Conservation (phyloP, 2,329 filamentous ascomycete genomes). For the Dendryphion nanum region DNA sequence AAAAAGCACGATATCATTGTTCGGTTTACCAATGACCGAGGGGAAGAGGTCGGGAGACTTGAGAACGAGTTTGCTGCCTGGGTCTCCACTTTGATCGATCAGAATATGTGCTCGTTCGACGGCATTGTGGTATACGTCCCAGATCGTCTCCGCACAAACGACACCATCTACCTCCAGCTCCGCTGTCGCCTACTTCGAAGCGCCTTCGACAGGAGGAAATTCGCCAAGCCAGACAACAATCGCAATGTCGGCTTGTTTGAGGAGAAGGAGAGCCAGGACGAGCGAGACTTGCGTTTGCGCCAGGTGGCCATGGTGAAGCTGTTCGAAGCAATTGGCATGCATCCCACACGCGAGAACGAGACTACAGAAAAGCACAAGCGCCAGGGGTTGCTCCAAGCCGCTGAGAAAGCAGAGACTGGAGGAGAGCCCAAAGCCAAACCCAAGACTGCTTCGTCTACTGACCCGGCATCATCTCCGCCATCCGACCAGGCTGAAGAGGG, state of each 20-base stretch:
- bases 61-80: slow-evolving; percentile 85
- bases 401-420: slow-evolving; percentile 77
- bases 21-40: slow-evolving; percentile 76
- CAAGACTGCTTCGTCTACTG: slow-evolving; percentile 52
- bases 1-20: slow-evolving; percentile 83
- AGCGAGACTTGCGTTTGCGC: slow-evolving; percentile 76
- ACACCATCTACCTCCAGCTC: slow-evolving; percentile 90
- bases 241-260: slow-evolving; percentile 74
- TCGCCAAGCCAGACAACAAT: slow-evolving; percentile 66
- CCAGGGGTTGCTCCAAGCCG: slow-evolving; percentile 82
- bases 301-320: slow-evolving; percentile 87
- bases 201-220: slow-evolving; percentile 67
- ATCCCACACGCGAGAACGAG: slow-evolving; percentile 72
- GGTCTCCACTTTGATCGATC: slow-evolving; percentile 90
- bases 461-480: slow-evolving; percentile 54
- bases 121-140: slow-evolving; percentile 87
- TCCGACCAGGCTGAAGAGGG: slow-evolving; percentile 74
- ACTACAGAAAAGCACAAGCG: slow-evolving; percentile 74
- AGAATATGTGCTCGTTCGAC: slow-evolving; percentile 83
- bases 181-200: slow-evolving; percentile 71
- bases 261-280: slow-evolving; percentile 79
- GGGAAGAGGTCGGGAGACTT: slow-evolving; percentile 81
- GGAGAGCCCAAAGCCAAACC: slow-evolving; percentile 43
- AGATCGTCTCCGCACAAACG: slow-evolving; percentile 80
- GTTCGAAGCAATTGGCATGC: slow-evolving; percentile 83